phyloP scores from a whole-genome alignment of 1,284 basidiomycete genomes.

The Ustilago curta region DNA sequence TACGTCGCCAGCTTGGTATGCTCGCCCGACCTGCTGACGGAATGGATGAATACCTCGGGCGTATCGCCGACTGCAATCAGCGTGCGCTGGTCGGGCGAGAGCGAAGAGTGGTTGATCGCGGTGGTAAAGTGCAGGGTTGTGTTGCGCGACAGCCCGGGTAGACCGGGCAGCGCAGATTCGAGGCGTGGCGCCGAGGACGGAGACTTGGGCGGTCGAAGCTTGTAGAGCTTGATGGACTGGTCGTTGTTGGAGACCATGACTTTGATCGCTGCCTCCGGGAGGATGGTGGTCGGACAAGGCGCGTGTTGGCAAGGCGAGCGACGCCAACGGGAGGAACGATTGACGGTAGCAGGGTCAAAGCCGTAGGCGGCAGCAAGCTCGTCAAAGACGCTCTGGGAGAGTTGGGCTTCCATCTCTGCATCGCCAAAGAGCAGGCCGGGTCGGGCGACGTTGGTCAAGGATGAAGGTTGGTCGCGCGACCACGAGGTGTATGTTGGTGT shows the following conservation, averaged over 20 bases:
- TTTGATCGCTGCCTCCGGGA: slow-evolving; percentile 26
- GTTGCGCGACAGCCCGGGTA: slow-evolving; percentile 74
- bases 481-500: slow-evolving; percentile 16
- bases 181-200: slow-evolving; percentile 63
- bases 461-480: slow-evolving; percentile 36
- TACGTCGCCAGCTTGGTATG: slow-evolving; percentile 51
- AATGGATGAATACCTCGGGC: slow-evolving; percentile 76
- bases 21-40: slow-evolving; percentile 41
- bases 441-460: slow-evolving; percentile 11
- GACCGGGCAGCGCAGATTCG: slow-evolving; percentile 69
- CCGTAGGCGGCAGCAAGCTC: slow-evolving; percentile 46
- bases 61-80: slow-evolving; percentile 88
- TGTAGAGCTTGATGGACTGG: slow-evolving; percentile 76
- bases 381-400: slow-evolving; percentile 45
- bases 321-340: slow-evolving; percentile 33
- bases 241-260: slow-evolving; percentile 87
- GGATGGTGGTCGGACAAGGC: background rate
- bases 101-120: slow-evolving; percentile 54
- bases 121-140: slow-evolving; percentile 52
- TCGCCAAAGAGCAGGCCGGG: slow-evolving; percentile 45
- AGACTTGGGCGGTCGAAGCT: slow-evolving; percentile 50
- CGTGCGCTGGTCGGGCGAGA: slow-evolving; percentile 85
- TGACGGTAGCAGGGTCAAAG: slow-evolving; percentile 34
- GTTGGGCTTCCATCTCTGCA: slow-evolving; percentile 41
- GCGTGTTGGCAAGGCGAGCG: slow-evolving; percentile 6